Evolutionary conservation across 257 asterid genomes (phyloP).

Genomic region (Lantana camara): DNA sequence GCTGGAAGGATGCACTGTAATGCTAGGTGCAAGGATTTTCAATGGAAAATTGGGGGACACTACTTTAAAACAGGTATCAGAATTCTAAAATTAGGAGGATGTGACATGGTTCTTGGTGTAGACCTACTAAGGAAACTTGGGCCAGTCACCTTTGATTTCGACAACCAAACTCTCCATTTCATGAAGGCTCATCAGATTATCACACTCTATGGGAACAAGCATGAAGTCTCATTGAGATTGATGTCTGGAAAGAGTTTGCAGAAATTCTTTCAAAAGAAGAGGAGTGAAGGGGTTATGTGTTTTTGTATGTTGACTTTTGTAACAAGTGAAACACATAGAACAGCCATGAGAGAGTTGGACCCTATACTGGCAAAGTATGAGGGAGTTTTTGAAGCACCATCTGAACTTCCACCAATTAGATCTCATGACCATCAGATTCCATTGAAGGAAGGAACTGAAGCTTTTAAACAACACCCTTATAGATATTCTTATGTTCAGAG

Average conservation of each 20-base stretch:
- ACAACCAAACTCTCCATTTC: background rate
- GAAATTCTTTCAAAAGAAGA: background rate
- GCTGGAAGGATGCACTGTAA: background rate
- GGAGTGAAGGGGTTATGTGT: background rate
- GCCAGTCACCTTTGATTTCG: background rate
- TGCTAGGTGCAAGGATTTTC: background rate
- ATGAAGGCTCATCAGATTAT: rapidly evolving
- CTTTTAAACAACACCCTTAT: background rate
- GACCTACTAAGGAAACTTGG: background rate
- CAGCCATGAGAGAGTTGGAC: background rate
- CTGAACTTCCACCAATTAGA: background rate
- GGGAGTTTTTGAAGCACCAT: background rate
- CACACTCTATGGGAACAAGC: background rate
- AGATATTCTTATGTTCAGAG: background rate
- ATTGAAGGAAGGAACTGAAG: background rate
- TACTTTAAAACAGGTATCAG: too few relatives aligned
- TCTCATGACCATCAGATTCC: background rate
- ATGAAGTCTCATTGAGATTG: background rate
- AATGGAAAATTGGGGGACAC: too few relatives aligned
- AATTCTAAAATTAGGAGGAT: too few relatives aligned
- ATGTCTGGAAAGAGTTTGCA: background rate
- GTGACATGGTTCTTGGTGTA: too few relatives aligned
- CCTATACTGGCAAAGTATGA: background rate
- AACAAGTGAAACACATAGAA: background rate
- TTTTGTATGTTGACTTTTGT: background rate